Percentiles rank a stretch among this genome's conserved stretches.
These are phyloP conservation scores for Pseudonitzschia pungens DNA, from an alignment of 108 stramenopile genomes.

Conservation along the genomic window DNA sequence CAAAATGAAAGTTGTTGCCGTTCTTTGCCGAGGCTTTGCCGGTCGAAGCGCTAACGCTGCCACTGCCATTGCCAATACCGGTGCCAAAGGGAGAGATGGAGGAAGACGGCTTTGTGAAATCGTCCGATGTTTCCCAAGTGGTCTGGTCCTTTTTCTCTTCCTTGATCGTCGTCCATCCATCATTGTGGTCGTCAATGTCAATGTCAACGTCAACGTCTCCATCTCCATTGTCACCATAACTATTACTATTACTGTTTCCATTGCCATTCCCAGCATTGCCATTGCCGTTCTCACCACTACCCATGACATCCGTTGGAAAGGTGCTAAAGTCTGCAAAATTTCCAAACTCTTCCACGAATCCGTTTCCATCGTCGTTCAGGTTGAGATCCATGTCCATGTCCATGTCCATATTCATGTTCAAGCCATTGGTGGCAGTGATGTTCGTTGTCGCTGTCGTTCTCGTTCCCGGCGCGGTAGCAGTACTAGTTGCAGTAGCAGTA, in stretches of 20 bases:
- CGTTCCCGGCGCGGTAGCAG: background rate
- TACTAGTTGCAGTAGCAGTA: background rate
- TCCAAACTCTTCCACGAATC: conserved; percentile 31
- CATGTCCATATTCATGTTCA: no score
- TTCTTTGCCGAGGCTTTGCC: no score
- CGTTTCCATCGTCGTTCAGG: background rate
- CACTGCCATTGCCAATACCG: no score
- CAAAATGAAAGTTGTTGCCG: no score
- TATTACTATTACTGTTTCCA: background rate
- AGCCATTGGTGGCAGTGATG: no score
- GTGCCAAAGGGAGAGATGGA: background rate
- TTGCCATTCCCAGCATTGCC: background rate
- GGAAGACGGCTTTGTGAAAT: background rate
- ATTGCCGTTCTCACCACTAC: no score
- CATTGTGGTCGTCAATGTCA: background rate
- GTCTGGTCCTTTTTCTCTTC: conserved; percentile 2
- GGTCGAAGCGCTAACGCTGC: no score
- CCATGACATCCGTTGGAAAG: no score
- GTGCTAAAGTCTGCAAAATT: conserved; percentile 40
- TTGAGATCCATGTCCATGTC: no score
- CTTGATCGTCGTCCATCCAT: conserved; percentile 6
- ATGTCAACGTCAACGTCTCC: no score
- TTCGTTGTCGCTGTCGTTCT: no score
- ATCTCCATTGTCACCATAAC: background rate
- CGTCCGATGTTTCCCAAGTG: background rate